phyloP scores from a whole-genome alignment of 2,329 filamentous ascomycete genomes.

The Aspergillaceae sp. region DNA sequence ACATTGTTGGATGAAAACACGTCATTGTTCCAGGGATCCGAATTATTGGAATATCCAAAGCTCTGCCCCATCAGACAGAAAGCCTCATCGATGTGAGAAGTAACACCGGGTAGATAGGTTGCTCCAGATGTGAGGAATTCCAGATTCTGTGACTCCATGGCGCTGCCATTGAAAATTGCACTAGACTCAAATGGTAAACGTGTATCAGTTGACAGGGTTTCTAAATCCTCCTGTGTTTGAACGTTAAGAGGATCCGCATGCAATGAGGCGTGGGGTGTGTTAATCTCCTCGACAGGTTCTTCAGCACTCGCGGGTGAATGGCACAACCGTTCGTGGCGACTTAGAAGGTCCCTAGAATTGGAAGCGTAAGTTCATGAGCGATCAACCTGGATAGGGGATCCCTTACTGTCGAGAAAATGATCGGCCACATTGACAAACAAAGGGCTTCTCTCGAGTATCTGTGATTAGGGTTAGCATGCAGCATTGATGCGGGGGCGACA shows the following conservation, averaged over 20 bases:
- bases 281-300: no score
- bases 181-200: no score
- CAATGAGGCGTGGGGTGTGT: no score
- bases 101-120: no score
- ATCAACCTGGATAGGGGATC: neutral
- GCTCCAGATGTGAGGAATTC: no score
- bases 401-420: constrained; percentile 24
- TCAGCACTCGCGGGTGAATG: neutral
- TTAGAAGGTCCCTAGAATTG: constrained; percentile 9
- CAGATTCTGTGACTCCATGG: no score
- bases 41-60: no score
- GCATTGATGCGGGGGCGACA: no score
- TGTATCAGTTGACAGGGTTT: no score
- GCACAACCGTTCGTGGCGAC: constrained; percentile 8
- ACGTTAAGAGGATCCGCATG: neutral
- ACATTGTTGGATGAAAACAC: constrained; percentile 40
- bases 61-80: neutral
- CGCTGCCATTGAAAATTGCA: no score
- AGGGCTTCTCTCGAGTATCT: constrained; percentile 30
- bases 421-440: constrained; percentile 22
- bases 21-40: constrained; percentile 5
- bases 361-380: neutral
- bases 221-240: neutral
- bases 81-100: no score
- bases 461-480: constrained; percentile 2